phyloP scores from a whole-genome alignment of 306 rosid species.

The Rosa chinensis region DNA sequence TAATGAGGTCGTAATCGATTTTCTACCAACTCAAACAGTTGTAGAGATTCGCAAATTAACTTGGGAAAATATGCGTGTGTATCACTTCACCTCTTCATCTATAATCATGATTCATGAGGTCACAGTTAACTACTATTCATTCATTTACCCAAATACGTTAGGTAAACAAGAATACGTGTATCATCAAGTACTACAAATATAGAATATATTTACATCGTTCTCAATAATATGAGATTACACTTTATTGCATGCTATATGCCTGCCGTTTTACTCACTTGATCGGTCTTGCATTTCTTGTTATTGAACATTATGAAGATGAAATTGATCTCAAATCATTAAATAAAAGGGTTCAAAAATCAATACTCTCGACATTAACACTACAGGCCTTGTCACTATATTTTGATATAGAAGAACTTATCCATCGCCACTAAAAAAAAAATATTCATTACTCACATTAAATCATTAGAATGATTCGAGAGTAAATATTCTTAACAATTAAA shows the following conservation, averaged over 20 bases:
- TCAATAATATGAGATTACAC: neutral
- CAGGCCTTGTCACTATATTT: neutral
- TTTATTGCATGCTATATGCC: neutral
- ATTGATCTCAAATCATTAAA: neutral
- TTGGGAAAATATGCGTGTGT: neutral
- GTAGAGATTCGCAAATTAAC: neutral
- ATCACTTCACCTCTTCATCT: neutral
- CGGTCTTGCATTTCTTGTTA: neutral
- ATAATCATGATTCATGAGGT: neutral
- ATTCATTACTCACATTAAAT: neutral
- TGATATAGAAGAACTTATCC: neutral
- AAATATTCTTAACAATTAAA: neutral
- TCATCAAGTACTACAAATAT: neutral
- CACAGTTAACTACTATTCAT: neutral
- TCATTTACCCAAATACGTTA: neutral
- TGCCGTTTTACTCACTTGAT: neutral
- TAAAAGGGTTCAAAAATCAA: neutral
- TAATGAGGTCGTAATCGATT: neutral
- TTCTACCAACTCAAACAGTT: neutral
- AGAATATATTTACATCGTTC: neutral
- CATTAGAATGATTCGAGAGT: neutral
- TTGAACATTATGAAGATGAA: neutral
- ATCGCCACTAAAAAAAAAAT: neutral
- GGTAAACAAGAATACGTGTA: neutral
- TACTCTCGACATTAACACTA: neutral